Conservation (phyloP, 140 eudicot species). For the Ambrosia hybrid region DNA sequence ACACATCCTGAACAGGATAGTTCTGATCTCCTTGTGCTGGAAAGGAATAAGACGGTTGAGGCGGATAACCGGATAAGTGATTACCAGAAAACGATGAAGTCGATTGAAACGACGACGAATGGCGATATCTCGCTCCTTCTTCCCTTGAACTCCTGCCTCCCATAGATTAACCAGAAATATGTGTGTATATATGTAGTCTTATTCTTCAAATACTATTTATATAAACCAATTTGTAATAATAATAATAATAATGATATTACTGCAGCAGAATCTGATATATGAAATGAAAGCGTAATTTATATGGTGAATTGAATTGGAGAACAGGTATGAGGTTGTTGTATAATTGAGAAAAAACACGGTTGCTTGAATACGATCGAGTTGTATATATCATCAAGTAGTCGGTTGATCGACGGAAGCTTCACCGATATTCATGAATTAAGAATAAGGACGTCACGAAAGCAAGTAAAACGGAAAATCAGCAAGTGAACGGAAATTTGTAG, state of each 20-base stretch:
- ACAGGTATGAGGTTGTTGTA: slow-evolving; percentile 12
- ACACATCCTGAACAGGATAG: slow-evolving; percentile 32
- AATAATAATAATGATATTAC: background rate
- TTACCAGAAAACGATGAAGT: slow-evolving; percentile 46
- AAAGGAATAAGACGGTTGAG: slow-evolving; percentile 38
- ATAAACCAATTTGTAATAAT: slow-evolving; percentile 1
- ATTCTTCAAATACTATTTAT: background rate
- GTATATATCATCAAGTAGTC: background rate
- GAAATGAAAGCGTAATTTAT: slow-evolving; percentile 14
- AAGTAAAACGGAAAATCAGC: background rate
- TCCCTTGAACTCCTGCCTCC: slow-evolving; percentile 66
- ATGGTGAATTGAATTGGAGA: slow-evolving; percentile 1
- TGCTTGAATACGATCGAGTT: slow-evolving; percentile 4
- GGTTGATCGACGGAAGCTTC: slow-evolving; percentile 23
- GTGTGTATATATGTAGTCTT: background rate
- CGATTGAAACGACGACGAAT: slow-evolving; percentile 40
- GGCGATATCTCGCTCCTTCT: slow-evolving; percentile 39
- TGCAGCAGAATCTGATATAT: background rate
- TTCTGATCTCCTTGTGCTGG: slow-evolving; percentile 36
- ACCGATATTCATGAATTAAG: slow-evolving; percentile 15
- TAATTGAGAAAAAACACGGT: too few species aligned
- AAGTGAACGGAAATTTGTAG: slow-evolving; percentile 12
- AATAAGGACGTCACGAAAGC: background rate
- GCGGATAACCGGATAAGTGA: slow-evolving; percentile 39
- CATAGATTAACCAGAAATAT: slow-evolving; percentile 38